A percentile compares a stretch with the other conserved stretches of the same genome.
These are phyloP conservation scores for Protomyces inouyei DNA, from an alignment of 1,139 yeast genomes.

Conservation along the genomic window DNA sequence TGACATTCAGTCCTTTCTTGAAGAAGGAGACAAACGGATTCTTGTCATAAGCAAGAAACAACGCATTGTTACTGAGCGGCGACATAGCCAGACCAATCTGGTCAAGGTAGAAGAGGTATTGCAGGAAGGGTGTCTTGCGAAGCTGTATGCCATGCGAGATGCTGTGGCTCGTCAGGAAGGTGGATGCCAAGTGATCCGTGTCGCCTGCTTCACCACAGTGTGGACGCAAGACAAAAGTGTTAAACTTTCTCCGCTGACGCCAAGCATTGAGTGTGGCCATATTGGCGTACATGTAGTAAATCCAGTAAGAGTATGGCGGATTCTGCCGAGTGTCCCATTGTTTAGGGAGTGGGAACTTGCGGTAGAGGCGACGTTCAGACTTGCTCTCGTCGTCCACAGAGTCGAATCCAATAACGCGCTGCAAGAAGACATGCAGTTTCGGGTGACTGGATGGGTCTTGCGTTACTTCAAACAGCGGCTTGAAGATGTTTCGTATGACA, in stretches of 20 bases:
- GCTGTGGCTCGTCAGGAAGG: constrained; percentile 83
- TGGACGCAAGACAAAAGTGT: constrained; percentile 88
- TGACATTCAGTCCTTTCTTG: constrained; percentile 87
- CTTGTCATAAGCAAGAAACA: constrained; percentile 90
- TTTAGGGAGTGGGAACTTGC: constrained; percentile 74
- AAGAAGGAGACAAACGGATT: constrained; percentile 86
- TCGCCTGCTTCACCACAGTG: constrained; percentile 99
- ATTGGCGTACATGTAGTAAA: constrained; percentile 83
- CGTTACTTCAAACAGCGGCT: constrained; percentile 90
- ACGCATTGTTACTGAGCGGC: constrained; percentile 91
- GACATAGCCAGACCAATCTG: constrained; percentile 99
- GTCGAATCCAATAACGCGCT: constrained; percentile 94
- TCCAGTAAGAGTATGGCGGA: constrained; percentile 96
- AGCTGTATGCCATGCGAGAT: constrained; percentile 92
- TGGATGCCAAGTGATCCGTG: constrained; percentile 90
- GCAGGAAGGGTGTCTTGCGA: constrained; percentile 90
- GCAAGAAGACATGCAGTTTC: constrained; percentile 76
- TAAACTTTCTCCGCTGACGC: constrained; percentile 67
- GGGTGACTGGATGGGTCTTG: constrained; percentile 81
- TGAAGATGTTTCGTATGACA: constrained; percentile 68
- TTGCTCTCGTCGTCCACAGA: constrained; percentile 98
- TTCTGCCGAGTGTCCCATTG: constrained; percentile 72
- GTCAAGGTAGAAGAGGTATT: constrained; percentile 84
- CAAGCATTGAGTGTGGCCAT: constrained; percentile 78
- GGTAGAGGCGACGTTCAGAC: constrained; percentile 71